Evolutionary conservation across 495 filamentous ascomycete species (phyloP), one percentile per base, ranked within the genome.

Genomic region (Penicillium desertorum): DNA sequence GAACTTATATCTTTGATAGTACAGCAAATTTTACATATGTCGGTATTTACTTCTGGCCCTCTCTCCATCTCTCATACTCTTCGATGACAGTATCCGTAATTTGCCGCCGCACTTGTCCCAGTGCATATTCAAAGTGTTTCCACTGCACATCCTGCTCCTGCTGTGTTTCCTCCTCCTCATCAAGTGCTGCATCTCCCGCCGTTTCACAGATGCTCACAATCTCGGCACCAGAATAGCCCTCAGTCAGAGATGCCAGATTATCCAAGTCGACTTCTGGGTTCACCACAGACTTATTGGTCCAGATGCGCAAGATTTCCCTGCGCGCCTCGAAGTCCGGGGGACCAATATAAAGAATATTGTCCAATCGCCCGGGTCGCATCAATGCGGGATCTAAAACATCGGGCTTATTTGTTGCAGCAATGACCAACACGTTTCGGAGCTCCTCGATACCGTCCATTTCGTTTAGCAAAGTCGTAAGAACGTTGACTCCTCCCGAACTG

Each of bases 371-470:
- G 4, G 92, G 89, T 11, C 94, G 86, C 63, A 96, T 85, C 39
- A 98, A 76, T 11, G 94, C 94, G 6, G 88, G 84, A 67, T 98
- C 94, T 14, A 98, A 80, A 1, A 76, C 71, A 63, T 96, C 90
- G 0, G 94, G 94, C 50, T 89, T 86, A 68, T 98, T 98, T 11
- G 94, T 98, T 0, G 94, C 94, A 4, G 91, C 94, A n/a, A 98
- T 82, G 12, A 98, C 87, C 48, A 92, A 81, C 3, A 98, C 92
- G 52, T 87, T 89, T 54, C 86, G 86, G 37, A 96, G 72, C 29
- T 85, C 81, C 64, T 96, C 89, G 61, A 98, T 93, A 20, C 94
- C 94, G 65, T 98, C 93, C 88, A 98, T 93, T 69, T 98, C 94
- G 62, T 92, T 98, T 9, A 98, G 78, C 30, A 98, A 69, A 2